Base-by-base conservation (phyloP, 164 flowering plant genomes). In the Liquidambar formosana region DNA sequence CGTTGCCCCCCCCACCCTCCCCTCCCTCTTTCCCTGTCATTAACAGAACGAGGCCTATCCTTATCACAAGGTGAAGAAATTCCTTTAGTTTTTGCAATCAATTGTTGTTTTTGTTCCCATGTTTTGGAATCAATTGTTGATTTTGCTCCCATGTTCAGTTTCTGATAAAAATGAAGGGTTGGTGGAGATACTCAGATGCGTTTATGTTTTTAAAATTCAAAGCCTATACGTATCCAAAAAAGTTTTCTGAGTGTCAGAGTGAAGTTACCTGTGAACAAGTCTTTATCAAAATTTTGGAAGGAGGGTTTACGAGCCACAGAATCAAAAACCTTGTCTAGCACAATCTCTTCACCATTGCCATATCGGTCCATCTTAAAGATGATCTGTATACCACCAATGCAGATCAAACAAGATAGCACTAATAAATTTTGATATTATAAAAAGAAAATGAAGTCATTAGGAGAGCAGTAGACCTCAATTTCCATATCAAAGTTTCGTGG, bases 301-400 rank as follows among this genome's bases (percentile, higher is more conserved):
- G 95, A 87, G 76, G 87, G 89, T 21, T 45, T 75, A 63, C 66
- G 22, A 59, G 63, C 60, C 15, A 1, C 79, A 25, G 88, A 76
- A 61, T 65, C 66, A 65, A 93, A 83, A 63, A 83, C 81, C 41
- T 79, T 86, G 52, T 86, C 87, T 5, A 91, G 73, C 61, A 81
- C 28, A 41, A 93, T 77, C 78, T 88, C 93, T 64, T 91, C 93
- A 13, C 95, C 95, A 64, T 84, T 88, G 52, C 98, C 98, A 78
- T 76, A 78, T 15, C 82, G 79, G 58, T 91, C 96, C 96, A 93
- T 91, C 81, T 93, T 91, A 74, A 93, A 89, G 14, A 91, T 51
- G 43, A 79, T 67, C 97, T 91, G 85, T 57, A 52, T 26, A 1
- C 47, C 69, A 21, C 15, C 26, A 69, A 64, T 19, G 38, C 28